Base-by-base conservation (phyloP, 1,139 yeast genomes). In the Geotrichum fermentans region DNA sequence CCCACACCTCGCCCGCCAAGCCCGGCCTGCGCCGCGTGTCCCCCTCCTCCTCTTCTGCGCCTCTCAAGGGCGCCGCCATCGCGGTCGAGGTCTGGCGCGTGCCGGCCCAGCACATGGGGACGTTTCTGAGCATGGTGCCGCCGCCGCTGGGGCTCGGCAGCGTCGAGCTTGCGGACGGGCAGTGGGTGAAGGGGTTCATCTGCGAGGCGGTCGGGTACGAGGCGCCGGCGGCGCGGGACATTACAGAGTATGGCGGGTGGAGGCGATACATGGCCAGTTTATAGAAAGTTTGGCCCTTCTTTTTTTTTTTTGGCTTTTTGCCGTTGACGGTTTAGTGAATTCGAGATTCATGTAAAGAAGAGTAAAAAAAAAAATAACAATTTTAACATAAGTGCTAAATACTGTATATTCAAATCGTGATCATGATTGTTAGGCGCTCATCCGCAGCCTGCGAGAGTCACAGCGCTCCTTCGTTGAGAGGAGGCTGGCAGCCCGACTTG, bases 91-190 rank as follows among this genome's bases (percentile, higher is more conserved):
- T 87, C 17, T 90, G 92, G 73, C 77, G 90, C 45, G 76, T 90
- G 43, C 96, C 97, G 29, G 67, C 66, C 36, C 89, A 79, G 56
- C 72, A 66, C n/a, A 88, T 90, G 68, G 97, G 97, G 56, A 76
- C 73, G 24, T 90, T 90, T 61, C 83, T 92, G 34, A 65, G 82
- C 10, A 80, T 84, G 83, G 95, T 90, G 33, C 97, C 97, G 10
- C 86, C 84, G 58, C 98, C 98, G 26, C 74, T 90, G 54, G 98
- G 96, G 39, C 89, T 90, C 61, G 98, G 98, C 10, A 80, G 90
- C 14, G 92, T 86, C 40, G 95, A 89, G 67, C 75, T 88, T 43
- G 80, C 73, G 48, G 73, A 78, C 52, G 97, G 97, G 28, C 77
- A 80, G 56, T 80, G 85, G 82, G 88, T 88, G 50, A 88, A 89